Conservation (phyloP, 306 rosid species). For the Hylodesmum podocarpum region DNA sequence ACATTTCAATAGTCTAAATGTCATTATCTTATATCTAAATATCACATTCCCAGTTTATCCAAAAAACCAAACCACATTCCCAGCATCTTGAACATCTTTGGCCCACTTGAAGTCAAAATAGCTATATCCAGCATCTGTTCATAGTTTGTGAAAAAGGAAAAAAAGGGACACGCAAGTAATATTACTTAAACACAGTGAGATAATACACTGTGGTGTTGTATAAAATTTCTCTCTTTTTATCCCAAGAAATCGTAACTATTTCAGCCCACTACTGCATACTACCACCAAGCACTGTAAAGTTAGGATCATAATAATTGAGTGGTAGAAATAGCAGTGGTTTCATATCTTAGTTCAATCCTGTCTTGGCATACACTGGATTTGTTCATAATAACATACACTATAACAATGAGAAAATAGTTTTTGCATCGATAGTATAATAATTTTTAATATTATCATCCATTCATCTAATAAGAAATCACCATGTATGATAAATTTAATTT, state of each 20-base stretch:
- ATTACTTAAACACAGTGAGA: background rate
- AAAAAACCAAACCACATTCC: too few relatives aligned
- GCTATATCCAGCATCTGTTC: background rate
- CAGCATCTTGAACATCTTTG: background rate
- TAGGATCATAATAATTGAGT: background rate
- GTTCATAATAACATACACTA: background rate
- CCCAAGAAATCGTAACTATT: background rate
- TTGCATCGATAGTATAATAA: too few relatives aligned
- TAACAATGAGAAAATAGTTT: too few relatives aligned
- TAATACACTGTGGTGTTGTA: background rate
- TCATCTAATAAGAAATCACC: too few relatives aligned
- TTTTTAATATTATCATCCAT: too few relatives aligned
- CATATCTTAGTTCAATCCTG: background rate
- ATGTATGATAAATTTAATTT: too few relatives aligned
- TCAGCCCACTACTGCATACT: background rate
- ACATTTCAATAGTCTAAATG: background rate
- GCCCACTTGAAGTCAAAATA: background rate
- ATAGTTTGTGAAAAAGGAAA: background rate
- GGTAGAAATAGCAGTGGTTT: background rate
- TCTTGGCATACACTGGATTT: background rate
- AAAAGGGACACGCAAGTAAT: background rate
- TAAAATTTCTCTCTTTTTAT: background rate
- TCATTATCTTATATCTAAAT: background rate
- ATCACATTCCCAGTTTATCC: background rate
- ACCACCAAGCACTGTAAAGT: background rate